phyloP scores from a whole-genome alignment of 805 yeast genomes.

The Myxozyma neglecta region DNA sequence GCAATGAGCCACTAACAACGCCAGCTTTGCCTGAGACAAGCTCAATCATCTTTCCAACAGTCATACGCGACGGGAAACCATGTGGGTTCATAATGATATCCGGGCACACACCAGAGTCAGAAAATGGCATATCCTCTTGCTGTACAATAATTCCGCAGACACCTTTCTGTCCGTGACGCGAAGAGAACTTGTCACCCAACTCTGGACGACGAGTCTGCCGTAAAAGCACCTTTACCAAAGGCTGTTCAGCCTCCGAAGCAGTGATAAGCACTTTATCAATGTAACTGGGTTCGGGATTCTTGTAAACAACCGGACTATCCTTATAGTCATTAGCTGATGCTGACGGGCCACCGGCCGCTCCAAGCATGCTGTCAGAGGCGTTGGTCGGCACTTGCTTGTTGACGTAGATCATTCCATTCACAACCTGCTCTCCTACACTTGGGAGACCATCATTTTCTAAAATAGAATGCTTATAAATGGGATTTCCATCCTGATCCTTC shows the following conservation, averaged over 20 bases:
- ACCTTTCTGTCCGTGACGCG: conserved; percentile 98
- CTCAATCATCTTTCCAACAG: conserved; percentile 98
- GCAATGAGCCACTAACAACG: conserved; percentile 83
- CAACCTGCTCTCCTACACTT: conserved; percentile 88
- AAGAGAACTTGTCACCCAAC: conserved; percentile 94
- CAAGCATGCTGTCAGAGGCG: conserved; percentile 68
- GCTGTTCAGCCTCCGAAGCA: conserved; percentile 92
- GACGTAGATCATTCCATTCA: conserved; percentile 89
- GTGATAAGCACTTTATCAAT: conserved; percentile 98
- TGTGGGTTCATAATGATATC: conserved; percentile 99
- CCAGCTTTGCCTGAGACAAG: conserved; percentile 97
- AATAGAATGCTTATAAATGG: conserved; percentile 81
- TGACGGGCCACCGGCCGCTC: conserved; percentile 25
- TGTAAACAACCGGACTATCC: conserved; percentile 87
- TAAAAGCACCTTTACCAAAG: conserved; percentile 83
- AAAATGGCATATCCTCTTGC: conserved; percentile 95
- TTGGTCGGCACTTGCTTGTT: conserved; percentile 86
- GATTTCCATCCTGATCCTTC: conserved; percentile 66
- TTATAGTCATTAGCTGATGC: conserved; percentile 58
- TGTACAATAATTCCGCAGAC: conserved; percentile 97
- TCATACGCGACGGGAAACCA: conserved; percentile 99
- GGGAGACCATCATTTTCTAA: conserved; percentile 95
- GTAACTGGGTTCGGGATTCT: conserved; percentile 93
- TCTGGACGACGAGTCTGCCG: conserved; percentile 98
- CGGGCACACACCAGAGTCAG: conserved; percentile 86